phyloP scores from a whole-genome alignment of 768 basidiomycete species.

The Sporobolomyces phaffii region DNA sequence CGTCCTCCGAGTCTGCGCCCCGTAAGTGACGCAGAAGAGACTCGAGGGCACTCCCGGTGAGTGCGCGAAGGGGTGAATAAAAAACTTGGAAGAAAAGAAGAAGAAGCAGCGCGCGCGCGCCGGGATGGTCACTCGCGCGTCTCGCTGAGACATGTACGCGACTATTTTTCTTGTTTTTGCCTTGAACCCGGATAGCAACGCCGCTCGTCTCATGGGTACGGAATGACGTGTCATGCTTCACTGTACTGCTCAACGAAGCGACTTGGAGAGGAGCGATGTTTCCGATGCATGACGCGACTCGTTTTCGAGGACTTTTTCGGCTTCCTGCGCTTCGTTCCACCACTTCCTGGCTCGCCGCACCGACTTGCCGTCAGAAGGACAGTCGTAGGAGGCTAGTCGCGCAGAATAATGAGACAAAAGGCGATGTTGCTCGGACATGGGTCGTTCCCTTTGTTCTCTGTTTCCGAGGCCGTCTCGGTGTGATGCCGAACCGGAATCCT shows the following conservation, averaged over 20 bases:
- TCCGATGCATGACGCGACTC: background rate
- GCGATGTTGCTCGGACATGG: background rate
- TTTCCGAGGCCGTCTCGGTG: too few relatives aligned
- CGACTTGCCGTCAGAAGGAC: background rate
- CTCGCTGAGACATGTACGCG: background rate
- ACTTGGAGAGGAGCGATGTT: background rate
- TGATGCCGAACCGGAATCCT: too few relatives aligned
- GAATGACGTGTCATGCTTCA: too few relatives aligned
- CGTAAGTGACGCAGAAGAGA: background rate
- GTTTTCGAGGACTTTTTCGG: background rate
- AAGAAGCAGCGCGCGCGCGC: background rate
- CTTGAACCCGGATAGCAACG: too few relatives aligned
- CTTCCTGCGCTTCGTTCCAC: slow-evolving; percentile 4
- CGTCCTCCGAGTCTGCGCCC: slow-evolving; percentile 13
- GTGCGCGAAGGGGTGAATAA: slow-evolving; percentile 6
- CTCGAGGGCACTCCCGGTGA: slow-evolving; percentile 15
- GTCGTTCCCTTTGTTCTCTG: too few relatives aligned
- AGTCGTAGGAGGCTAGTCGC: background rate
- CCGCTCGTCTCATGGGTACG: too few relatives aligned
- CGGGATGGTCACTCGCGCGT: background rate
- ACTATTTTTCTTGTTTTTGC: background rate
- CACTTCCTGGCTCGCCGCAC: background rate
- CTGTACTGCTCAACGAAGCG: background rate
- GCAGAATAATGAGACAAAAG: background rate
- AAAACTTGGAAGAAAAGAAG: slow-evolving; percentile 11